Base-by-base conservation (phyloP, 2,329 filamentous ascomycete species). In the Zasmidium cellare region DNA sequence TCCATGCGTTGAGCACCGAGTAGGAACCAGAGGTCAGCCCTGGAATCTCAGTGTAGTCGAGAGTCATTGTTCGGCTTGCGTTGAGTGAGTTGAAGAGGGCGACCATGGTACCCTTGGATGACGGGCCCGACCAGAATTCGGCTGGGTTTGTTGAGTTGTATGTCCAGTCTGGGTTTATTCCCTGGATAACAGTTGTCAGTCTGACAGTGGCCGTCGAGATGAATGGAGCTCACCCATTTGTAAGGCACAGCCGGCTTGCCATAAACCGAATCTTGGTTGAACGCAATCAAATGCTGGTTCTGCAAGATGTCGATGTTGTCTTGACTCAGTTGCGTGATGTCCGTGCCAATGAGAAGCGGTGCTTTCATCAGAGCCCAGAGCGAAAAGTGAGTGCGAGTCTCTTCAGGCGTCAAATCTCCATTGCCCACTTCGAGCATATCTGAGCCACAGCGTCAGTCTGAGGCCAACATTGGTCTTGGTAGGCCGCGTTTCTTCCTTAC, bases 381-480 rank as follows among this genome's bases (percentile, higher is more conserved):
- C 57, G 73, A 73, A 66, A 80, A 76, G 63, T 81, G 79, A 3
- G 74, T 66, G 41, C 74, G 70, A 57, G 77, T 76, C 62, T 78
- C 76, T 11, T 73, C 72, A 61, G 80, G 77, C 25, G 65, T 66
- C 60, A 76, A 57, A 44, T 62, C 53, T 54, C 67, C 68, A 47
- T 80, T 80, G 44, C 79, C 79, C 3, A 81, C 73, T 60, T 80
- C 78, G 3, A 80, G 68, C 75, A 77, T 78, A 56, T 80, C 78
- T 41, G 35, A 9, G 6, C 16, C 12, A 41, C 5, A 9, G 3
- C 7, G 16, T 41, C n/a, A 41, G 35, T 41, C 35, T 41, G 3
- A 41, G 35, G 35, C 11, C 11, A 16, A 14, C 5, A 41, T 9
- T 41, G 11, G 35, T n/a, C n/a, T n/a, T n/a, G n/a, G n/a, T n/a